Conservation (phyloP, 768 basidiomycete genomes). For the Mycena belliarum region DNA sequence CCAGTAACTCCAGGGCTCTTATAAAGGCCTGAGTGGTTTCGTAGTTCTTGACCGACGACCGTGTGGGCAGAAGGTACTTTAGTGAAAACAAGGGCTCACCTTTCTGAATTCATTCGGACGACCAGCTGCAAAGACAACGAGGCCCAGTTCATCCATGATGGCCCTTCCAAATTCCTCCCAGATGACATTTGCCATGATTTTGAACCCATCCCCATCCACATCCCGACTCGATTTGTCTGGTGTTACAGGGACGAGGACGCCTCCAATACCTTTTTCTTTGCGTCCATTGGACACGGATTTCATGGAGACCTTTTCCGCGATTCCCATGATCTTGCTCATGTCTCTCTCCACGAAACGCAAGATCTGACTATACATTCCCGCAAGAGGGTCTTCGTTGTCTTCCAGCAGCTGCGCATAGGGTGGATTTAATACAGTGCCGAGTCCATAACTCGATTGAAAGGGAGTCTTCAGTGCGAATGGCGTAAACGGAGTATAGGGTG, state of each 20-base stretch:
- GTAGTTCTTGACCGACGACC: slow-evolving; percentile 60
- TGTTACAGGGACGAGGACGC: neutral
- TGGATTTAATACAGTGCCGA: slow-evolving; percentile 29
- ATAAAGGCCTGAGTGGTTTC: slow-evolving; percentile 83
- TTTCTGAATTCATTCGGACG: slow-evolving; percentile 87
- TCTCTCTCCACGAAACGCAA: slow-evolving; percentile 81
- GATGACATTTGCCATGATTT: slow-evolving; percentile 85
- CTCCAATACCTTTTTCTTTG: slow-evolving; percentile 13
- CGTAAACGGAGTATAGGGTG: slow-evolving; percentile 55
- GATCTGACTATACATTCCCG: slow-evolving; percentile 77
- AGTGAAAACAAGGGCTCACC: slow-evolving; percentile 56
- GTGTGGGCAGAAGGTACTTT: slow-evolving; percentile 5
- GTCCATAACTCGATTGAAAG: slow-evolving; percentile 38
- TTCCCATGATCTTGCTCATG: slow-evolving; percentile 70
- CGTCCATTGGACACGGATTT: slow-evolving; percentile 39
- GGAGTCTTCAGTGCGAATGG: slow-evolving; percentile 58
- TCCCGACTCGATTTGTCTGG: neutral
- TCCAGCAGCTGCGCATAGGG: slow-evolving; percentile 59
- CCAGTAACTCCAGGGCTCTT: slow-evolving; percentile 75
- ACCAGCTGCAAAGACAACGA: slow-evolving; percentile 86
- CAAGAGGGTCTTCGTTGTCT: slow-evolving; percentile 66
- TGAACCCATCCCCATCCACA: slow-evolving; percentile 52
- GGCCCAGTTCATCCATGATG: slow-evolving; percentile 84
- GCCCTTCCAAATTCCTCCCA: slow-evolving; percentile 84
- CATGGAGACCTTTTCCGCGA: slow-evolving; percentile 66